Conservation (phyloP, 768 basidiomycete genomes). For the Tricholoma sp. region DNA sequence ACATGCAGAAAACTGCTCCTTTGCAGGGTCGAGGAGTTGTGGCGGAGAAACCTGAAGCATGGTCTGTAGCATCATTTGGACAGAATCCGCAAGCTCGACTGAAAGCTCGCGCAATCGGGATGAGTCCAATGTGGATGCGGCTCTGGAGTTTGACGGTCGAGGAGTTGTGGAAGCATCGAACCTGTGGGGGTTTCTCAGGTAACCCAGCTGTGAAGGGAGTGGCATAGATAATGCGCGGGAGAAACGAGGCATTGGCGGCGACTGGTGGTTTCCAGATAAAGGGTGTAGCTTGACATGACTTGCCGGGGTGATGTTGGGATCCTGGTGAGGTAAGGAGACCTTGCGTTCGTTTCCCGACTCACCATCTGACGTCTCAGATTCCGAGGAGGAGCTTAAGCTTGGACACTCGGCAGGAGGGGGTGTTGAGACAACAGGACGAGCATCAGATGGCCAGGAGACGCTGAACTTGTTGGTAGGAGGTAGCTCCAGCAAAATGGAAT, state of each 20-base stretch:
- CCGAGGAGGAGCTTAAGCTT: conserved; percentile 43
- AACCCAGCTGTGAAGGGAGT: conserved; percentile 70
- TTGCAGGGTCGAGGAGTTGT: conserved; percentile 87
- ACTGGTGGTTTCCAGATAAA: conserved; percentile 11
- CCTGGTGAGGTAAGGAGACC: conserved; percentile 6
- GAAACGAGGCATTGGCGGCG: conserved; percentile 44
- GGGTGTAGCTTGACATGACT: conserved; percentile 9
- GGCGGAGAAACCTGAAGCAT: conserved; percentile 86
- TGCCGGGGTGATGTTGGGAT: conserved; percentile 14
- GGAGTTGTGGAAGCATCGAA: conserved; percentile 7
- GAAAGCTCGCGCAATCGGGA: conserved; percentile 65
- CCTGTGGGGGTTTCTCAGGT: conserved; percentile 66
- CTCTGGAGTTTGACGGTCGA: conserved; percentile 7
- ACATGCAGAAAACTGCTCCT: conserved; percentile 90
- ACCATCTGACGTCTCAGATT: conserved; percentile 46
- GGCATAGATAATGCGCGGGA: conserved; percentile 79
- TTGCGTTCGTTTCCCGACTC: conserved; percentile 21
- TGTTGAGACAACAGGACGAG: conserved; percentile 29
- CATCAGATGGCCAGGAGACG: conserved; percentile 51
- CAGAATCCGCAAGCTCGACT: conserved; percentile 83
- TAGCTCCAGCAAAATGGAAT: conserved; percentile 41
- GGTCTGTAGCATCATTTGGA: conserved; percentile 88
- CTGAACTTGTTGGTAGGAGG: conserved; percentile 53
- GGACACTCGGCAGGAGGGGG: conserved; percentile 34
- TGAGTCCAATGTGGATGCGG: conserved; percentile 17